Evolutionary conservation across 2,329 filamentous ascomycete genomes (phyloP).

Genomic region (Aspergillus sojae): DNA sequence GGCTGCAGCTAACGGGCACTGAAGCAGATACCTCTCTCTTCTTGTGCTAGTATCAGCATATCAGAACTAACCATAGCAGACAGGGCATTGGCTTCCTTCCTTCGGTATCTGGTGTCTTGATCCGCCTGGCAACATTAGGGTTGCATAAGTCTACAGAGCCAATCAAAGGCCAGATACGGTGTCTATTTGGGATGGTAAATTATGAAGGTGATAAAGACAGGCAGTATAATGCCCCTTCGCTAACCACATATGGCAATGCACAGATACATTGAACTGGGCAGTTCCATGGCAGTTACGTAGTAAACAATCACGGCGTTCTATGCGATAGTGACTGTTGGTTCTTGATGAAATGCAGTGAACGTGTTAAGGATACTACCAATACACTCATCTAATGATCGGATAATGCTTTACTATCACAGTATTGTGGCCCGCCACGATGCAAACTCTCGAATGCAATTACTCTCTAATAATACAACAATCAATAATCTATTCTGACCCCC

Average conservation of each 20-base stretch:
- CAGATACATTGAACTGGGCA: no score
- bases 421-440: neutral
- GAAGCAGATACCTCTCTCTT: no score
- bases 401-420: neutral
- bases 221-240: no score
- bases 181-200: neutral
- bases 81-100: no score
- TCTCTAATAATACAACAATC: slow-evolving; percentile 7
- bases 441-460: neutral
- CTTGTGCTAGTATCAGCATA: no score
- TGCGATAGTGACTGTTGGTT: no score
- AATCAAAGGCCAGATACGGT: neutral
- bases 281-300: neutral
- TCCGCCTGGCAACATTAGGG: no score
- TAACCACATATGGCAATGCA: no score
- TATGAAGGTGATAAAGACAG: neutral
- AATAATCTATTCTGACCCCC: slow-evolving; percentile 11
- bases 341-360: neutral
- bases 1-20: no score
- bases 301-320: neutral
- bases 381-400: neutral
- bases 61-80: no score
- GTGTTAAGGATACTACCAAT: neutral
- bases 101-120: no score
- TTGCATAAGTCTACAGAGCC: no score